phyloP scores from a whole-genome alignment of 2,329 filamentous ascomycete genomes.

The Penicillium sp. region DNA sequence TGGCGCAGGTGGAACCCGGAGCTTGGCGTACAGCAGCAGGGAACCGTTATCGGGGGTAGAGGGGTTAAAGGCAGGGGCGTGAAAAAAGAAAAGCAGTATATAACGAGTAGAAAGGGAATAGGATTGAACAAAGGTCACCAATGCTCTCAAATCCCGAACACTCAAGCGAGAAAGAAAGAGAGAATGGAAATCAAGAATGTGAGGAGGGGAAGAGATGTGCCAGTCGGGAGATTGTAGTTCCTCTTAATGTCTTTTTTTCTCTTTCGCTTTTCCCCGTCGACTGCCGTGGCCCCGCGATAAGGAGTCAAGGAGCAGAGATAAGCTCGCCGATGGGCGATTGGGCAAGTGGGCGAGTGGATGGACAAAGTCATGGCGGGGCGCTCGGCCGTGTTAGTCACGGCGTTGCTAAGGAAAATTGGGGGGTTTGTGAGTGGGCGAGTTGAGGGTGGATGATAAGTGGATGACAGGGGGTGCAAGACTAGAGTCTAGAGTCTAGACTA shows the following conservation, averaged over 20 bases:
- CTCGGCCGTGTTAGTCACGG: constrained; percentile 32
- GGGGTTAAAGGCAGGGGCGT: not conserved
- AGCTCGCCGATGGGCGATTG: constrained; percentile 30
- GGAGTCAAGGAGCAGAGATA: constrained; percentile 22
- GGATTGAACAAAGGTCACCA: not conserved
- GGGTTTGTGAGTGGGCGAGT: not conserved
- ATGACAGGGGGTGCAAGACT: not conserved
- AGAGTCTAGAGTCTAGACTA: not conserved
- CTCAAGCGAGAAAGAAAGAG: not conserved
- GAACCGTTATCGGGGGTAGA: not conserved
- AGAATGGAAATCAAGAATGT: constrained; percentile 22
- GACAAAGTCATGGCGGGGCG: not conserved
- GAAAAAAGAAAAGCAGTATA: not conserved
- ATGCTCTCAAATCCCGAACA: not conserved
- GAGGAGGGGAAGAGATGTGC: constrained; percentile 23
- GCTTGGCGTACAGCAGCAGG: constrained; percentile 29
- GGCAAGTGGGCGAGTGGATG: too few relatives aligned
- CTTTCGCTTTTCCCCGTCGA: constrained; percentile 1
- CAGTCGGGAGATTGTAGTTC: constrained; percentile 1
- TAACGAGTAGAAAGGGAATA: not conserved
- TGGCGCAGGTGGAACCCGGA: constrained; percentile 37
- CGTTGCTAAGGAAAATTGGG: constrained; percentile 9
- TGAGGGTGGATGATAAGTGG: not conserved
- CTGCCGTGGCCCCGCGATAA: constrained; percentile 20
- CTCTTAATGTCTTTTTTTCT: constrained; percentile 6